Evolutionary conservation across 2,329 filamentous ascomycete genomes (phyloP), one percentile per base, ranked within the genome.

Genomic region (Fusarium sp.): DNA sequence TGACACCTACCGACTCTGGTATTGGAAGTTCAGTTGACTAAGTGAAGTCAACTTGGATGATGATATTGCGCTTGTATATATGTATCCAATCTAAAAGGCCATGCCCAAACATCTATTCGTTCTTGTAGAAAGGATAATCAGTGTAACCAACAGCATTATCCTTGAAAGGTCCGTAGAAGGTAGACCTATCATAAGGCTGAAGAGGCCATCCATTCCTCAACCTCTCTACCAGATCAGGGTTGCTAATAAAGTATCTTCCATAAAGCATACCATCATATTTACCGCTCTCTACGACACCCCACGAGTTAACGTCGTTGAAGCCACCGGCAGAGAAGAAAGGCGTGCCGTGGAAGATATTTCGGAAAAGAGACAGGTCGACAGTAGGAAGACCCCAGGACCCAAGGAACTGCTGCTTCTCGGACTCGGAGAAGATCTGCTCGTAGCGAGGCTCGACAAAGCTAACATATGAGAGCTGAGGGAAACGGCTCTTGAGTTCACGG

Each of bases 261-360:
- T 82, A 85, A 4, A 84, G 58, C 27, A 87, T 69, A 11, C 77
- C 85, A 66, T 87, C 84, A 56, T 85, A 85, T 27, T 76, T 80
- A 5, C 81, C 81, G 3, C 87, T 72, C 43, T 79, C 77, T 1
- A 78, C 4, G 1, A 85, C 81, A 3, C 83, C 84, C 79, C 82
- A 85, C 0, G 80, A 81, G 66, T 87, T 88, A 40, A 79, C 79
- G 44, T 87, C 81, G 54, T 85, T 79, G 77, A 84, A 89, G 0
- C 87, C 87, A 8, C 87, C 87, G 0, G 84, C 86, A 0, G 86
- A 84, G 66, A 89, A 83, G 77, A 89, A 87, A 0, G 86, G 86
- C 0, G 86, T 86, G 8, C 79, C 76, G 4, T 82, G 83, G 54
- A 87, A 84, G 63, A 89, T 88, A 14, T 81, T 69, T 22, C 85